A percentile compares a stretch with the other conserved stretches of the same genome.
Conservation (phyloP, 1,139 yeast species). For the Candida tetrigidarum region DNA sequence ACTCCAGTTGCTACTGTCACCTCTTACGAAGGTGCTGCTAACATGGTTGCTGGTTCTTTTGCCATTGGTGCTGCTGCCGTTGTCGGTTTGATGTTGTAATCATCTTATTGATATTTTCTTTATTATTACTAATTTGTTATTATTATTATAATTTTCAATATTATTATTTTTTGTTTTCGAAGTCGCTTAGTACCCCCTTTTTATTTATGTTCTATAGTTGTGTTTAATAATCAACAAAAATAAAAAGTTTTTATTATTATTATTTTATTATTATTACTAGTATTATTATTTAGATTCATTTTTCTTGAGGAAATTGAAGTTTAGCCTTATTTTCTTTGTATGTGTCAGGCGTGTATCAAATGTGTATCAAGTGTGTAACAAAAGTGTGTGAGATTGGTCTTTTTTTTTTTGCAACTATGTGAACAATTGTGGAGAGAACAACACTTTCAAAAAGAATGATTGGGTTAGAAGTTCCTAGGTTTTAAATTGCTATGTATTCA, state of each 20-base stretch:
- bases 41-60: slow-evolving; percentile 8
- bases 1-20: slow-evolving; percentile 9
- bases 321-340: too few species aligned
- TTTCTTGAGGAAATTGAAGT: too few species aligned
- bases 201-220: slow-evolving; percentile 4
- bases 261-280: not conserved
- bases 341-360: too few species aligned
- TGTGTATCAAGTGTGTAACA: too few species aligned
- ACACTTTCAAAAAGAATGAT: too few species aligned
- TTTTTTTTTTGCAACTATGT: too few species aligned
- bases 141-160: not conserved
- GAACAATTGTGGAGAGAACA: too few species aligned
- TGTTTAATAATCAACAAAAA: not conserved
- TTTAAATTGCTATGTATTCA: too few species aligned
- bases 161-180: not conserved
- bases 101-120: slow-evolving; percentile 4
- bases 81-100: slow-evolving; percentile 10
- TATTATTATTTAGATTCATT: not conserved
- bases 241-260: not conserved
- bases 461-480: too few species aligned
- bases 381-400: too few species aligned
- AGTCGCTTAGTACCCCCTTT: too few species aligned
- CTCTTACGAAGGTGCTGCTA: slow-evolving; percentile 11
- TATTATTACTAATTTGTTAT: not conserved
- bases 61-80: slow-evolving; percentile 11